Evolutionary conservation across 768 basidiomycete species (phyloP).

Genomic region (Xanthoconium stramineum): DNA sequence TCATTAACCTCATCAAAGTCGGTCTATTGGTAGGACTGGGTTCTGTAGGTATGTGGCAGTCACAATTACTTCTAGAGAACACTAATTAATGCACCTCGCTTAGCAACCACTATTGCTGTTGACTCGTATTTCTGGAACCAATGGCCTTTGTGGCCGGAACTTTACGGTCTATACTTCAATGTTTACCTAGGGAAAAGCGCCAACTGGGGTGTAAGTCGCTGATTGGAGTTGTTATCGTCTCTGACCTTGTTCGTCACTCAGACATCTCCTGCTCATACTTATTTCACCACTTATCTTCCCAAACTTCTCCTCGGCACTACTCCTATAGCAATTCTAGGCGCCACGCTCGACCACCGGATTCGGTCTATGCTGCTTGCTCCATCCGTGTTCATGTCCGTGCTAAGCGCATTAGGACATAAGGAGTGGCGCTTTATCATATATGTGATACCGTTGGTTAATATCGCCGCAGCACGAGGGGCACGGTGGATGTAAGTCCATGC

Average conservation of each 20-base stretch:
- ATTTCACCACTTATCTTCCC: slow-evolving; percentile 67
- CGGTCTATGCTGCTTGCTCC: slow-evolving; percentile 51
- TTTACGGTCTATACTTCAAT: slow-evolving; percentile 78
- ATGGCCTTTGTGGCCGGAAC: slow-evolving; percentile 83
- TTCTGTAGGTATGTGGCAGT: slow-evolving; percentile 48
- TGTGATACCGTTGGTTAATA: slow-evolving; percentile 74
- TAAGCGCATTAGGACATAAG: slow-evolving; percentile 86
- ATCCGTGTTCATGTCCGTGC: slow-evolving; percentile 50
- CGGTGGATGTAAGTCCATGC: slow-evolving; percentile 54
- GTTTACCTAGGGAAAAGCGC: slow-evolving; percentile 80
- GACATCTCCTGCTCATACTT: slow-evolving; percentile 69
- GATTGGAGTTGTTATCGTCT: not conserved
- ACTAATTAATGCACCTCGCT: not conserved
- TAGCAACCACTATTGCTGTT: slow-evolving; percentile 59
- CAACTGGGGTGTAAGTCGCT: slow-evolving; percentile 83
- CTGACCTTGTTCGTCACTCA: slow-evolving; percentile 25
- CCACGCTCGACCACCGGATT: slow-evolving; percentile 44
- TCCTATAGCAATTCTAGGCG: slow-evolving; percentile 59
- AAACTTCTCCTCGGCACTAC: slow-evolving; percentile 68
- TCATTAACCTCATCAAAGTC: slow-evolving; percentile 43
- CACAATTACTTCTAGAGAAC: not conserved
- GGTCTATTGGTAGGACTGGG: slow-evolving; percentile 47
- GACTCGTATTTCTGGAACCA: slow-evolving; percentile 87
- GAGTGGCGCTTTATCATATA: slow-evolving; percentile 98
- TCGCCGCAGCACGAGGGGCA: slow-evolving; percentile 69